Conservation (phyloP, 164 flowering plant genomes). For the grape (Vitis vinifera) region ASM3070453v1 NC_081816.1:2427501-2428000, state of each 20-base stretch:
- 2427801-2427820: slow-evolving; percentile 11
- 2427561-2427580: slow-evolving; percentile 1
- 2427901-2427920: no score
- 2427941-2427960: slow-evolving; percentile 18
- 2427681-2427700: slow-evolving; percentile 7
- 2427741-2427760: neutral
- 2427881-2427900: slow-evolving; percentile 9
- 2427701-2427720: slow-evolving; percentile 16
- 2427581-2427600: neutral
- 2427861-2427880: slow-evolving; percentile 15
- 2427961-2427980: slow-evolving; percentile 12
- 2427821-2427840: slow-evolving; percentile 8
- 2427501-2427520: neutral
- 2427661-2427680: slow-evolving; percentile 19
- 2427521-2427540: neutral
- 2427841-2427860: slow-evolving; percentile 7
- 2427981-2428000: slow-evolving; percentile 18
- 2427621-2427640: slow-evolving; percentile 1
- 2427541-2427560: neutral
- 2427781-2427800: slow-evolving; percentile 9
- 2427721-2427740: slow-evolving; percentile 1
- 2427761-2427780: slow-evolving; percentile 16
- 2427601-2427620: slow-evolving; percentile 8
- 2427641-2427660: slow-evolving; percentile 15
- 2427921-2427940: slow-evolving; percentile 12